A percentile compares a stretch with the other conserved stretches of the same genome.
These are phyloP conservation scores for Sporothrix curviconia DNA, from an alignment of 2,329 filamentous ascomycete species.

Conservation along the genomic window DNA sequence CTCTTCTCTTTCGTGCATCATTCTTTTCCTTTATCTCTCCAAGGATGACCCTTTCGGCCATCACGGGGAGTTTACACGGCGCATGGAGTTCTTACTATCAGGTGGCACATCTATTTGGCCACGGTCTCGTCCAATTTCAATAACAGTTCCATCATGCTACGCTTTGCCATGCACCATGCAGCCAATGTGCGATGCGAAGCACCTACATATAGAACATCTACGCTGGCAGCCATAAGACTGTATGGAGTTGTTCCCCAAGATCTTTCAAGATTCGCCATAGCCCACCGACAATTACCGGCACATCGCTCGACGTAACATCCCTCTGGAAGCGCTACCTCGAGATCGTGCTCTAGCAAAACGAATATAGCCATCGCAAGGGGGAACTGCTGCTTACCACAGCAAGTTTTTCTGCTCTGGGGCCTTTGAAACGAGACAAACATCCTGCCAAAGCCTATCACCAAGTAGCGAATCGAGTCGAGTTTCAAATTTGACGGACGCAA, in stretches of 20 bases:
- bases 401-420: slow-evolving; percentile 75
- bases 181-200: too few species aligned
- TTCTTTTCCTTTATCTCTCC: background rate
- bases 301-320: slow-evolving; percentile 67
- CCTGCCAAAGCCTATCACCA: slow-evolving; percentile 77
- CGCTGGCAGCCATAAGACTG: too few species aligned
- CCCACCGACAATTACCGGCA: too few species aligned
- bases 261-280: too few species aligned
- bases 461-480: slow-evolving; percentile 68
- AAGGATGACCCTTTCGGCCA: background rate
- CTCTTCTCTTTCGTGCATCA: background rate
- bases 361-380: slow-evolving; percentile 56
- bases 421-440: slow-evolving; percentile 75
- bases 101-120: too few species aligned
- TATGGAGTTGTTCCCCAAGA: too few species aligned
- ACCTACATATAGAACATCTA: too few species aligned
- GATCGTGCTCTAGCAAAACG: slow-evolving; percentile 59
- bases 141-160: too few species aligned
- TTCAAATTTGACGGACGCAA: slow-evolving; percentile 61
- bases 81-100: too few species aligned
- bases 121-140: too few species aligned
- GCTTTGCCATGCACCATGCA: too few species aligned
- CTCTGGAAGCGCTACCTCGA: slow-evolving; percentile 64
- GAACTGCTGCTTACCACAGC: slow-evolving; percentile 64
- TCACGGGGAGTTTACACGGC: background rate